Conservation (phyloP, 768 basidiomycete genomes). For the Rhodosporidiobolus sp. region DNA sequence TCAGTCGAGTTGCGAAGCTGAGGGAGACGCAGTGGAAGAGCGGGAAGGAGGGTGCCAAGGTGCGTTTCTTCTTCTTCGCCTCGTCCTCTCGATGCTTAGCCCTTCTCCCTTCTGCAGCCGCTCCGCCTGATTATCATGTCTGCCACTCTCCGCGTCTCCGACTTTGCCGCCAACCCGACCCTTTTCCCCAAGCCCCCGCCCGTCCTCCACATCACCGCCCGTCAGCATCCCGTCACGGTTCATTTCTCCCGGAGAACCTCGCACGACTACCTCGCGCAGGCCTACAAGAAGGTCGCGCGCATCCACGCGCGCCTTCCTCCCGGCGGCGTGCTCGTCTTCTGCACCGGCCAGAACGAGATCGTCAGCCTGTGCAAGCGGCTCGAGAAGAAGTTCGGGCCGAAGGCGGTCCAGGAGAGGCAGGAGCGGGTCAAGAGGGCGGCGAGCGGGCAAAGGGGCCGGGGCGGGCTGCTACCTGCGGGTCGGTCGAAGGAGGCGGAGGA, state of each 20-base stretch:
- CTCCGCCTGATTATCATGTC: constrained; percentile 97
- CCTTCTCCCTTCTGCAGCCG: constrained; percentile 57
- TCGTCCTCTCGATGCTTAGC: constrained; percentile 15
- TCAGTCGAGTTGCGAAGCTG: constrained; percentile 87
- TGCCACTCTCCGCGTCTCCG: constrained; percentile 86
- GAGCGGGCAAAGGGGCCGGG: constrained; percentile 9
- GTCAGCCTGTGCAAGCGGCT: constrained; percentile 74
- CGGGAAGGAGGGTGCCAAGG: constrained; percentile 68
- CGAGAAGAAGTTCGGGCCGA: constrained; percentile 69
- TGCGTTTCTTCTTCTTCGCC: constrained; percentile 45
- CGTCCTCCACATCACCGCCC: constrained; percentile 78
- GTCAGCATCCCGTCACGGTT: constrained; percentile 90
- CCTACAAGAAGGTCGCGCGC: constrained; percentile 81
- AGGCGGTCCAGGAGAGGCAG: constrained; percentile 60
- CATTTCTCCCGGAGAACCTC: constrained; percentile 86
- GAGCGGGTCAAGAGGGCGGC: constrained; percentile 45
- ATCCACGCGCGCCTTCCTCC: constrained; percentile 89
- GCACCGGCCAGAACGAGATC: constrained; percentile 97
- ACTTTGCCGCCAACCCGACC: constrained; percentile 80
- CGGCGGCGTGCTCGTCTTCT: constrained; percentile 86
- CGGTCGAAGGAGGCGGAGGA: constrained; percentile 6
- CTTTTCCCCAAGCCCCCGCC: constrained; percentile 85
- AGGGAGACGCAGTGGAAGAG: constrained; percentile 86
- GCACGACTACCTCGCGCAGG: constrained; percentile 84
- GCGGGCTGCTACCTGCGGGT: not conserved